Percentiles rank a stretch among this genome's conserved stretches.
phyloP scores from a whole-genome alignment of 495 filamentous ascomycete species.

The Podospora anserina region DNA sequence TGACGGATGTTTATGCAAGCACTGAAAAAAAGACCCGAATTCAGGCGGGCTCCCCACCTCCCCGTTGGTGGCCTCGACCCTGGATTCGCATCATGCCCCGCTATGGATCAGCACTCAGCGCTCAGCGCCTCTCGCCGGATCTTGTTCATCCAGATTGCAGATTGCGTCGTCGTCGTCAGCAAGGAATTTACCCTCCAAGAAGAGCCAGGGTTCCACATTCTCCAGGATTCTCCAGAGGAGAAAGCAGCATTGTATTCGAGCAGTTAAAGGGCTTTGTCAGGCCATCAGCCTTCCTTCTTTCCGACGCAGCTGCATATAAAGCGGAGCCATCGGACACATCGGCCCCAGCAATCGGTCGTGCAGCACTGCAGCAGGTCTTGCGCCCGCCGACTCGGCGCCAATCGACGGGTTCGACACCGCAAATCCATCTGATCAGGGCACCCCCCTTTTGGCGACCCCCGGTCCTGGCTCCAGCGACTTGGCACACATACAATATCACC shows the following conservation, averaged over 20 bases:
- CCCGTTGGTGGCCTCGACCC: not conserved
- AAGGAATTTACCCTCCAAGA: constrained; percentile 5
- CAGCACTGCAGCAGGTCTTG: constrained; percentile 11
- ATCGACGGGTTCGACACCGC: constrained; percentile 16
- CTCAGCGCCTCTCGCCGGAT: not conserved
- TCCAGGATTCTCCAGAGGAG: not conserved
- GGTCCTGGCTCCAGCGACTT: constrained; percentile 12
- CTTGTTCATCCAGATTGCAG: constrained; percentile 29
- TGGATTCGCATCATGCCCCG: not conserved
- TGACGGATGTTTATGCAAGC: not conserved
- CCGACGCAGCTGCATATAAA: not conserved
- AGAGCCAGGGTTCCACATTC: not conserved
- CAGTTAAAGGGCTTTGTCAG: not conserved
- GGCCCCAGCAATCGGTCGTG: constrained; percentile 10
- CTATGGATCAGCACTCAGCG: not conserved
- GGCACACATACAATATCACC: constrained; percentile 10
- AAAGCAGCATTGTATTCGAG: not conserved
- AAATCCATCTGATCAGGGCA: constrained; percentile 16
- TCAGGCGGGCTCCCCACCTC: not conserved
- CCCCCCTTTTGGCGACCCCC: constrained; percentile 2
- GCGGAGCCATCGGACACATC: constrained; percentile 16
- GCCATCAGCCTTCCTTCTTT: not conserved
- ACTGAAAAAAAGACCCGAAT: not conserved
- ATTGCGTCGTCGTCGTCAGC: constrained; percentile 24
- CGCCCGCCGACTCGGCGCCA: constrained; percentile 5